These are phyloP conservation scores for Geotrichum reessii DNA, from an alignment of 1,139 yeast genomes.

Conservation along the genomic window DNA sequence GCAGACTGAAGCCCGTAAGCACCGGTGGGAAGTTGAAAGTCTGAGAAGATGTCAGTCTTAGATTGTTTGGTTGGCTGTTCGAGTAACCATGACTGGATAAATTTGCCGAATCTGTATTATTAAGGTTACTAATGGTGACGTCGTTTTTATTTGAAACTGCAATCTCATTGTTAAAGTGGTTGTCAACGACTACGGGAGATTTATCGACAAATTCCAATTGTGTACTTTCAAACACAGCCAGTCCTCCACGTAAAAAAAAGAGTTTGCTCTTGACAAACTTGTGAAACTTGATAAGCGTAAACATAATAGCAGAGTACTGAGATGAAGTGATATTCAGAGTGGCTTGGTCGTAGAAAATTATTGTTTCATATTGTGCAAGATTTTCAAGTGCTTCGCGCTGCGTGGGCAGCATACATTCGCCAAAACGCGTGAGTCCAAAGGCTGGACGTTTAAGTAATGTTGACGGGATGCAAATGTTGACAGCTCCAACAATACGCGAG, in stretches of 20 bases:
- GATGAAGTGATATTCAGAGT: slow-evolving; percentile 35
- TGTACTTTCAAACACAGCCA: slow-evolving; percentile 31
- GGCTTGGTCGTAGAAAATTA: slow-evolving; percentile 51
- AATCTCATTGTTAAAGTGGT: not conserved
- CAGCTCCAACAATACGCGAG: slow-evolving; percentile 48
- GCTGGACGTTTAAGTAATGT: slow-evolving; percentile 64
- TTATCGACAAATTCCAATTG: slow-evolving; percentile 28
- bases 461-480: slow-evolving; percentile 70
- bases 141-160: not conserved
- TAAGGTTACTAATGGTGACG: not conserved
- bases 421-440: slow-evolving; percentile 51
- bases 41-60: slow-evolving; percentile 3
- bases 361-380: slow-evolving; percentile 27
- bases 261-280: slow-evolving; percentile 21
- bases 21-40: slow-evolving; percentile 21
- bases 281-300: slow-evolving; percentile 46
- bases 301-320: slow-evolving; percentile 30
- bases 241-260: slow-evolving; percentile 33
- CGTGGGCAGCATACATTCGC: slow-evolving; percentile 47
- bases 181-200: not conserved
- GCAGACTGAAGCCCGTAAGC: slow-evolving; percentile 28
- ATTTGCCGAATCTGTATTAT: not conserved
- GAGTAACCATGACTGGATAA: slow-evolving; percentile 18
- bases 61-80: slow-evolving; percentile 9
- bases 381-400: slow-evolving; percentile 33